Percentiles rank a stretch among this genome's conserved stretches.
These are phyloP conservation scores for Actinomortierella wolfii DNA, from an alignment of 371 early-diverging fungal genomes.

Conservation along the genomic window DNA sequence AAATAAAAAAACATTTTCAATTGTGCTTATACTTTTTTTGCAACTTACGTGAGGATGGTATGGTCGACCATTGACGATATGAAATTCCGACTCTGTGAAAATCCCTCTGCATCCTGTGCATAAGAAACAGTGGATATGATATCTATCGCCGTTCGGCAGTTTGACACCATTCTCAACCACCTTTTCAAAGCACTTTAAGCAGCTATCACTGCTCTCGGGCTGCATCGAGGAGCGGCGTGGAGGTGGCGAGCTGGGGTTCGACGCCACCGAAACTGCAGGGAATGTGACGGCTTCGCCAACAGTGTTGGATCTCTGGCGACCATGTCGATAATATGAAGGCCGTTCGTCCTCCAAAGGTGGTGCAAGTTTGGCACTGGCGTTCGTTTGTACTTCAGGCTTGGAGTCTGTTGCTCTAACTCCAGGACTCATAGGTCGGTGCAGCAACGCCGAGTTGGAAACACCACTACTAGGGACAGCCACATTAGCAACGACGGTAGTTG, in stretches of 20 bases:
- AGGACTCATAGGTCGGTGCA: neutral
- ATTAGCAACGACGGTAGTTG: too few species aligned
- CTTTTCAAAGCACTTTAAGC: slow-evolving; percentile 52
- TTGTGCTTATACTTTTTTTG: too few species aligned
- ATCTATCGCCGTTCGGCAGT: slow-evolving; percentile 60
- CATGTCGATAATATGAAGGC: slow-evolving; percentile 28
- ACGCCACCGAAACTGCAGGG: slow-evolving; percentile 20
- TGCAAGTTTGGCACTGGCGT: neutral
- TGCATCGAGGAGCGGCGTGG: slow-evolving; percentile 6
- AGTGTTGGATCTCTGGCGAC: slow-evolving; percentile 41
- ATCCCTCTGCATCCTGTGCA: slow-evolving; percentile 68
- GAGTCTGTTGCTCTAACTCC: neutral
- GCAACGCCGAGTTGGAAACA: too few species aligned
- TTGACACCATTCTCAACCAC: slow-evolving; percentile 57
- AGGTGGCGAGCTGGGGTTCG: slow-evolving; percentile 7
- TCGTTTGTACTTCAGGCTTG: slow-evolving; percentile 5
- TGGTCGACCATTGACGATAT: slow-evolving; percentile 50
- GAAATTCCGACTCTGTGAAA: slow-evolving; percentile 66
- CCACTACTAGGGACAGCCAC: too few species aligned
- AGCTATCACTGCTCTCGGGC: slow-evolving; percentile 48
- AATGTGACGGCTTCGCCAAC: slow-evolving; percentile 35
- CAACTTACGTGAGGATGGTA: slow-evolving; percentile 58
- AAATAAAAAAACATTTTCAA: slow-evolving; percentile 1
- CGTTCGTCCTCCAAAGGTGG: slow-evolving; percentile 14
- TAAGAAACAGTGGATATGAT: slow-evolving; percentile 72